phyloP scores from a whole-genome alignment of 352 stramenopile genomes.

The Phytophthora pseudosyringae region DNA sequence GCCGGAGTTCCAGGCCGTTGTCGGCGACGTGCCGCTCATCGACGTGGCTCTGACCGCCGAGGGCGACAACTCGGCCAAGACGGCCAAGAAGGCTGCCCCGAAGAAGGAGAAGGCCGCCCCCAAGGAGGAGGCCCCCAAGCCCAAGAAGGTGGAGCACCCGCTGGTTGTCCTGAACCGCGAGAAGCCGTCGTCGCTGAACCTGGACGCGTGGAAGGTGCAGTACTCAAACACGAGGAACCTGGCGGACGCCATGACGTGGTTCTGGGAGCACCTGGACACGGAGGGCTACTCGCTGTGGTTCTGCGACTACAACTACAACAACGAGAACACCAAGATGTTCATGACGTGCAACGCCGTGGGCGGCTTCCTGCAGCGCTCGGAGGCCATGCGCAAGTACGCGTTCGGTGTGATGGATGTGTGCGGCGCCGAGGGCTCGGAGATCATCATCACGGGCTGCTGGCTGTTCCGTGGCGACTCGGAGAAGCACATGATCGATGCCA shows the following conservation, averaged over 20 bases:
- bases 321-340: slow-evolving; percentile 94
- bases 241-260: slow-evolving; percentile 90
- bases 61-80: slow-evolving; percentile 53
- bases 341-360: slow-evolving; percentile 93
- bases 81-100: slow-evolving; percentile 39
- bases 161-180: slow-evolving; percentile 90
- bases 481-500: slow-evolving; percentile 90
- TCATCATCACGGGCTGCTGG: slow-evolving; percentile 92
- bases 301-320: slow-evolving; percentile 94
- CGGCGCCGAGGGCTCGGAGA: slow-evolving; percentile 63
- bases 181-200: slow-evolving; percentile 72
- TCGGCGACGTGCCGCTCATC: slow-evolving; percentile 91
- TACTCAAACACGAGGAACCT: slow-evolving; percentile 91
- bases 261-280: slow-evolving; percentile 91
- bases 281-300: slow-evolving; percentile 93
- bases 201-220: slow-evolving; percentile 93
- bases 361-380: slow-evolving; percentile 93
- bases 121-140: slow-evolving; percentile 56
- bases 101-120: slow-evolving; percentile 56
- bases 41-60: slow-evolving; percentile 75
- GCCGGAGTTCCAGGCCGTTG: slow-evolving; percentile 91
- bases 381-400: slow-evolving; percentile 93
- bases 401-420: slow-evolving; percentile 90
- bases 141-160: slow-evolving; percentile 87
- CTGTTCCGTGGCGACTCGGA: slow-evolving; percentile 90